Percentiles rank a stretch among this genome's conserved stretches.
Evolutionary conservation across 2,329 filamentous ascomycete genomes (phyloP).

Genomic region (Nannizzia gypsea): DNA sequence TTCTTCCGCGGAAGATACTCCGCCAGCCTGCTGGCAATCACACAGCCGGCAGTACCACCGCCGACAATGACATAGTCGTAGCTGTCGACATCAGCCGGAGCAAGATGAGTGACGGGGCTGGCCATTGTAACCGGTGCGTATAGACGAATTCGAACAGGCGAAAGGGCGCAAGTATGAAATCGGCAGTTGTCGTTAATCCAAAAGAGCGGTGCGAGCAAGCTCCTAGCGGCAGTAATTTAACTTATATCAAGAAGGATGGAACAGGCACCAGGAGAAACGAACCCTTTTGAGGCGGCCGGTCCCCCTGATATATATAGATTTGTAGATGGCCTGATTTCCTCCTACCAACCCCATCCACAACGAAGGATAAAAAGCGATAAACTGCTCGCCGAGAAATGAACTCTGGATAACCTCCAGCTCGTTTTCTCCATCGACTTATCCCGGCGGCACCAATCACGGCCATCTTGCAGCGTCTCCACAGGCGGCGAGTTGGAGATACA

Average conservation of each 20-base stretch:
- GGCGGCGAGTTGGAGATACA: neutral
- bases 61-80: conserved; percentile 81
- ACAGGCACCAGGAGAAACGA: no score
- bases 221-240: neutral
- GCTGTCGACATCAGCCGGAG: conserved; percentile 50
- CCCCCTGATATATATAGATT: neutral
- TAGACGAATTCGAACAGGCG: neutral
- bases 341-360: neutral
- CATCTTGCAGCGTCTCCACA: neutral
- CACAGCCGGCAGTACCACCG: conserved; percentile 76
- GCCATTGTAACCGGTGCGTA: neutral
- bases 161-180: no score
- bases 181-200: neutral
- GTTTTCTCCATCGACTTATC: neutral
- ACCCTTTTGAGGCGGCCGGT: neutral
- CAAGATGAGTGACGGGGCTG: conserved; percentile 53
- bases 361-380: neutral
- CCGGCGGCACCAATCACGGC: neutral
- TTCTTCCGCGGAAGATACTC: conserved; percentile 74
- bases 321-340: no score
- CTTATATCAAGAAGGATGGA: neutral
- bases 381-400: neutral
- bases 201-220: neutral
- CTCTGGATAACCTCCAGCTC: neutral
- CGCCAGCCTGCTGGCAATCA: conserved; percentile 66